These are phyloP conservation scores for Aspergillus novofumigatus DNA, from an alignment of 2,329 filamentous ascomycete genomes.

Conservation along the genomic window DNA sequence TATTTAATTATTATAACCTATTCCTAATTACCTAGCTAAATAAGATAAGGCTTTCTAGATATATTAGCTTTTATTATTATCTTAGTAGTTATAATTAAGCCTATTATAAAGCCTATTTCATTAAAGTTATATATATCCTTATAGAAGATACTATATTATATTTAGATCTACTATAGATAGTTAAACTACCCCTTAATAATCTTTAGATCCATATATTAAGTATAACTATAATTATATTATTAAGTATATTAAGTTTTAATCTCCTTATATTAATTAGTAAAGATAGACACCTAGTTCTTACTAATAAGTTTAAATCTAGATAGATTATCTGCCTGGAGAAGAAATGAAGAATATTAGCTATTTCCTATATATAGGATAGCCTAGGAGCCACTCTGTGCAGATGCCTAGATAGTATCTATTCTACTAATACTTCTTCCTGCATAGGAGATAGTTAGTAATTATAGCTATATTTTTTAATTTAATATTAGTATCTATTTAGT, in stretches of 20 bases:
- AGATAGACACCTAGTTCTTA: too few species aligned
- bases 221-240: not conserved
- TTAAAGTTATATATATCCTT: conserved; percentile 10
- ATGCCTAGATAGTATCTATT: too few species aligned
- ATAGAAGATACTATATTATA: conserved; percentile 4
- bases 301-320: too few species aligned
- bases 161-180: conserved; percentile 4
- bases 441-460: too few species aligned
- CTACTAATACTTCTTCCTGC: too few species aligned
- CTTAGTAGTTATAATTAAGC: not conserved
- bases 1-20: conserved; percentile 3
- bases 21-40: conserved; percentile 3
- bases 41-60: not conserved
- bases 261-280: too few species aligned
- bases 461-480: not conserved
- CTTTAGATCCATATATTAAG: not conserved
- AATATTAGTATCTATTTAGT: not conserved
- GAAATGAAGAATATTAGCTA: too few species aligned
- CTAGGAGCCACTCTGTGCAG: not conserved
- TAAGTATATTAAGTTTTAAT: too few species aligned
- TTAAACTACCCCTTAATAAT: not conserved
- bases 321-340: too few species aligned
- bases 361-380: too few species aligned
- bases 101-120: not conserved
- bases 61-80: not conserved